Percentiles rank a stretch among this genome's conserved stretches.
Conservation (phyloP, 495 filamentous ascomycete genomes). For the Penicillium fimorum region DNA sequence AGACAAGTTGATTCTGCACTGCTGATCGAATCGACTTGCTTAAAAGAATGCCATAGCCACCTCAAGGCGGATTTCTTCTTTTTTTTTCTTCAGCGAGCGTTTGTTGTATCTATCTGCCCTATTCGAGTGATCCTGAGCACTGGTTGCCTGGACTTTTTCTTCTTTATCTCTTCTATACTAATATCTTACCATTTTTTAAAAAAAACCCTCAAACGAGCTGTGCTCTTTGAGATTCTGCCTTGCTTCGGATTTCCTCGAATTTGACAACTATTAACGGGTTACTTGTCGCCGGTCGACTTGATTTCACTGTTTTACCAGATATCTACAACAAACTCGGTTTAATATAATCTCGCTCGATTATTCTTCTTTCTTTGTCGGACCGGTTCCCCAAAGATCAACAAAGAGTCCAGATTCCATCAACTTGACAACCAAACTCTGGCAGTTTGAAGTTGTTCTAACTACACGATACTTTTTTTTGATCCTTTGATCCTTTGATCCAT, state of each 20-base stretch:
- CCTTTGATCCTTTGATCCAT: constrained; percentile 15
- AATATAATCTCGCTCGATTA: constrained; percentile 61
- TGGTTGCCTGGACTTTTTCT: constrained; percentile 48
- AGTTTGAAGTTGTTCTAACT: constrained; percentile 21
- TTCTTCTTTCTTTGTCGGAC: constrained; percentile 31
- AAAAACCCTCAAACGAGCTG: constrained; percentile 45
- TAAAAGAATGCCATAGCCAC: constrained; percentile 41
- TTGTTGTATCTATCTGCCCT: constrained; percentile 62
- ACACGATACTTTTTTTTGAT: constrained; percentile 21
- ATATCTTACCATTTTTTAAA: constrained; percentile 16
- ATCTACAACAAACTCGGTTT: constrained; percentile 42
- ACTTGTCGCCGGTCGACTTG: constrained; percentile 55
- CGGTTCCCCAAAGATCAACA: constrained; percentile 21
- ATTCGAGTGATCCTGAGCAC: constrained; percentile 51
- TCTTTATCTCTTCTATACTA: constrained; percentile 36
- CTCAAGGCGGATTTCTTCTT: constrained; percentile 35
- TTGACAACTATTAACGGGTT: constrained; percentile 24
- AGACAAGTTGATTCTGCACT: constrained; percentile 9
- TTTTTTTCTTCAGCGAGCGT: constrained; percentile 71
- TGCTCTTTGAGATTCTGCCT: constrained; percentile 42
- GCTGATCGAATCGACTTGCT: constrained; percentile 19
- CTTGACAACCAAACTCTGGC: constrained; percentile 21
- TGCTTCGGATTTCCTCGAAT: constrained; percentile 36
- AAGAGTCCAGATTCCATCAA: constrained; percentile 13
- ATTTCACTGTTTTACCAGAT: constrained; percentile 33